Base-by-base conservation (phyloP, 2,329 filamentous ascomycete species). In the Podosphaera aphanis region DNA sequence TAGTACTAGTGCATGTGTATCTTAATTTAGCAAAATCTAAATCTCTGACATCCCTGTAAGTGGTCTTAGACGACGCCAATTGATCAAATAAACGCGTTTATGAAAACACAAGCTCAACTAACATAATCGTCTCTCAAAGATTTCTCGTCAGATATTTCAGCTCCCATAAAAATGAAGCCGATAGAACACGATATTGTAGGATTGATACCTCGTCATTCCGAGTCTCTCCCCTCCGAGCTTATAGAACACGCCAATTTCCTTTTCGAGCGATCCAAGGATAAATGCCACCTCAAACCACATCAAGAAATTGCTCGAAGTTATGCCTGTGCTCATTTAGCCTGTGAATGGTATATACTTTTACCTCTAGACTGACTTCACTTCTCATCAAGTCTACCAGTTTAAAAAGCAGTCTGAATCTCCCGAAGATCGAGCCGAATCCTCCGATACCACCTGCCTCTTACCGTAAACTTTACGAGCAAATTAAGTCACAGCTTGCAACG, bases 261-360 rank as follows among this genome's bases (percentile, higher is more conserved):
- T 5, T 71, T 92, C 39, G 77, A 82, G 1, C 84, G 90, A 61
- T 92, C 84, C 11, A 75, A 83, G 29, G 74, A 77, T 57, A 77
- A 76, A 55, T 83, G 83, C 43, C 77, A 74, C 56, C 67, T 94
- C 45, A 92, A 85, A 59, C 70, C 77, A 2, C 83, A 92, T 47
- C 85, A 93, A 60, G 86, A 94, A 60, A 76, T 90, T 51, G 83
- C 79, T n/a, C 72, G 86, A 18, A 70, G 73, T 3, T 90, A 90
- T 60, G 81, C 79, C 3, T 93, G 85, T 59, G 81, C 83, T 13
- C 79, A 93, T 61, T 72, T 98, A 49, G 90, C 90, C 18, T 95
- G 86, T 58, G 83, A 88, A 54, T 74, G 83, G 81, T 83, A 63
- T 45, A 23, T 40, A 21, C 29, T 43, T 16, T 19, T 36, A 43